These are phyloP conservation scores for Cyanidioschyzon merolae DNA, from an alignment of 23 red algal species.

Conservation along the genomic window DNA sequence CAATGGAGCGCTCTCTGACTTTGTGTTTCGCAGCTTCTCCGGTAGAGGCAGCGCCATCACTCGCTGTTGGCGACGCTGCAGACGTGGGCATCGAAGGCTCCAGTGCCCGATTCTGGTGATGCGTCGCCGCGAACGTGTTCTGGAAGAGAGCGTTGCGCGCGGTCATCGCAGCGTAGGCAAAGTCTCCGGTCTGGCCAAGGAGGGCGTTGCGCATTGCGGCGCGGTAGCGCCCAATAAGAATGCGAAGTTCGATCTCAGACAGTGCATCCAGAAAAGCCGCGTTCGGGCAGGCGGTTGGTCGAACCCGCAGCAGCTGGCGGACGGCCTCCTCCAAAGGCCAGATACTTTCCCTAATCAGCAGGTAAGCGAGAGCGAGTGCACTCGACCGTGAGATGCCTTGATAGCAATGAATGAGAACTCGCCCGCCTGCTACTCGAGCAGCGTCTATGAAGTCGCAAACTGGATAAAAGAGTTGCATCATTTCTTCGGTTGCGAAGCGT, in stretches of 20 bases:
- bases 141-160: too few relatives aligned
- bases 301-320: not conserved
- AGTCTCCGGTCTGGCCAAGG: not conserved
- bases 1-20: not conserved
- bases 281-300: slow-evolving; percentile 11
- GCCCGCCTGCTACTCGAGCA: not conserved
- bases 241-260: not conserved
- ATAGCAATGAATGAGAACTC: slow-evolving; percentile 7
- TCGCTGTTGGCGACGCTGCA: not conserved
- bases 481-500: not conserved
- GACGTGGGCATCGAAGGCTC: not conserved
- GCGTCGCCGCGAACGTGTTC: too few relatives aligned
- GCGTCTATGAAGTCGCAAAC: slow-evolving; percentile 4
- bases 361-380: not conserved
- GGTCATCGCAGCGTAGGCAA: too few relatives aligned
- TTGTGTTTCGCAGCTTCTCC: not conserved
- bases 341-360: not conserved
- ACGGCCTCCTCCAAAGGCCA: slow-evolving; percentile 15
- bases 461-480: slow-evolving; percentile 8
- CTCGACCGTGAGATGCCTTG: slow-evolving; percentile 9
- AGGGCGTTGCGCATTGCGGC: not conserved
- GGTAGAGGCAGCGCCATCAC: not conserved
- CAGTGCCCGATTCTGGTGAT: not conserved
- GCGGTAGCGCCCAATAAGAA: not conserved
- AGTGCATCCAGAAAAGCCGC: slow-evolving; percentile 8